Evolutionary conservation across 2,329 filamentous ascomycete genomes (phyloP), one percentile per base, ranked within the genome.

Genomic region (Tolypocladium tundrense): DNA sequence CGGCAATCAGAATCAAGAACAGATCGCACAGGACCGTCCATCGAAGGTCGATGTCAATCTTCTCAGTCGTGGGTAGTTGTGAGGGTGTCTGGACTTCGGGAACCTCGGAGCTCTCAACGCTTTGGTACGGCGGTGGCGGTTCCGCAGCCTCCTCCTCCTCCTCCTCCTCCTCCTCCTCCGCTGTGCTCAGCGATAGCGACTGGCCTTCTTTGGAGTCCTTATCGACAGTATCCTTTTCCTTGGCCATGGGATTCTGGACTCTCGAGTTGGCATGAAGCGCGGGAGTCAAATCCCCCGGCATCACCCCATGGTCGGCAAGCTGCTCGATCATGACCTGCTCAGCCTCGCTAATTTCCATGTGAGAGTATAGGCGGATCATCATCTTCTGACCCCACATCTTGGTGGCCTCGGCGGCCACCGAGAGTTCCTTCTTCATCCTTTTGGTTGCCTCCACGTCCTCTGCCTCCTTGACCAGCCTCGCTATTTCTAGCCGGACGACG

Each of bases 261-360:
- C 91, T 83, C 14, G 94, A 85, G 72, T 97, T 99, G 61, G 90
- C 86, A 87, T 96, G 96, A 51, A 99, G 79, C 0, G 90, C 84
- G 0, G 90, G 88, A 0, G 91, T 92, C 59, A 99, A 77, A 70
- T 99, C 94, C 51, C 79, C 77, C 0, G 94, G 88, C 61, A 91
- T 79, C 8, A 99, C 91, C 5, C 93, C 94, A 73, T 99, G 94
- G 59, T 94, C 89, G 14, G 90, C 88, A 59, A 99, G 79, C 72
- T 99, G 94, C 75, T 99, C 94, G 64, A 99, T 97, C 94, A 99
- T 99, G 71, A 99, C 79, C 76, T 99, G 94, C 73, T 99, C 94
- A 16, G 84, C 87, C 27, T 87, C 79, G 67, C 87, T 91, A 67
- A 99, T 95, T 60, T 99, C 94, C 94, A 99, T 99, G 73, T 99